Base-by-base conservation (phyloP, 768 basidiomycete species). In the Dioszegia crocea region DNA sequence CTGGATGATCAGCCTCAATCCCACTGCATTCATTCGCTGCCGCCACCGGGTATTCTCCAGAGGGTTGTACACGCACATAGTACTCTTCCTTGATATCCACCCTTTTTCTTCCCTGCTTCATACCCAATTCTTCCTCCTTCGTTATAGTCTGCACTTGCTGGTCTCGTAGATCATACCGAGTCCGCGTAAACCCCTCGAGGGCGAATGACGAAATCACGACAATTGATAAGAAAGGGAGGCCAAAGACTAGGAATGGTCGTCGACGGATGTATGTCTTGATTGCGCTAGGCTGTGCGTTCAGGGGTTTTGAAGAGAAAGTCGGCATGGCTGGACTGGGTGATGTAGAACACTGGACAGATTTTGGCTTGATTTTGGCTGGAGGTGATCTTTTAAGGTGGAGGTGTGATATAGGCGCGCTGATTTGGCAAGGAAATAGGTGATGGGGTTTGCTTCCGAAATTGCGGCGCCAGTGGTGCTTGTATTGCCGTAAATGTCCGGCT, bases 11-110 rank as follows among this genome's bases (percentile, higher is more conserved):
- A 43, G 57, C 36, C 9, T 2, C 16, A 23, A 24, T n/a, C 21
- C 39, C 19, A n/a, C 21, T 33, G 26, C 16, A 26, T n/a, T n/a
- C n/a, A n/a, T n/a, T n/a, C n/a, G n/a, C n/a, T n/a, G n/a, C n/a
- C n/a, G n/a, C n/a, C n/a, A n/a, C n/a, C n/a, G n/a, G n/a, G n/a
- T n/a, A n/a, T n/a, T n/a, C 24, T 48, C 2, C 21, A 4, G 41
- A 46, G 24, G 27, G n/a, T n/a, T n/a, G 9, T 43, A 11, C 5
- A 85, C 91, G 78, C 78, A 96, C 93, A 73, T 87, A 97, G 77
- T 98, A 99, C 73, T 96, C 93, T 74, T 97, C 94, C 54, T 90
- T 81, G 17, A 96, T 88, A 77, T 98, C 93, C 59, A 96, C 86
- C 79, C 85, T 85, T 59, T 73, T 72, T 45, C 62, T 36, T 23